Evolutionary conservation across 148 eudicot genomes (phyloP).

Genomic region (Cornus suecica): DNA sequence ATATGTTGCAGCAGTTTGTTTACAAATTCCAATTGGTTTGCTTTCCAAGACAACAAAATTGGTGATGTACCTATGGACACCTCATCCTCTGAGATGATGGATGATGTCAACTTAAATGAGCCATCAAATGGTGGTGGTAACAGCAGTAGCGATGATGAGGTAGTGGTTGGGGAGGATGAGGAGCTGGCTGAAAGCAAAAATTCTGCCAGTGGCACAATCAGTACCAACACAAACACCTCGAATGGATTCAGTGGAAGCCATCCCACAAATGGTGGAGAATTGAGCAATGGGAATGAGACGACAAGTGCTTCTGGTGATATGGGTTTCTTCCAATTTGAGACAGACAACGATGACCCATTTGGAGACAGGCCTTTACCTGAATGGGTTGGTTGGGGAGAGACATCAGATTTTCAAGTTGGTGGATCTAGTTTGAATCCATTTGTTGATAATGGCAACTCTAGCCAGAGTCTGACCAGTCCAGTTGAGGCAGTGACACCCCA

Average conservation of each 20-base stretch:
- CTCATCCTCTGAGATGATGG: conserved; percentile 62
- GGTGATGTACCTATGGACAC: conserved; percentile 50
- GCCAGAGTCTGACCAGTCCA: conserved; percentile 18
- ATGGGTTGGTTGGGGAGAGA: conserved; percentile 79
- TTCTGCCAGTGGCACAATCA: conserved; percentile 31
- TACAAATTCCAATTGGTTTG: conserved; percentile 97
- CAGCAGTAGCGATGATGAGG: conserved; percentile 90
- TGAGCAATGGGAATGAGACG: conserved; percentile 16
- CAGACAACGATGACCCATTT: conserved; percentile 43
- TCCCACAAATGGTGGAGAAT: conserved; percentile 17
- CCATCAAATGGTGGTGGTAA: conserved; percentile 55
- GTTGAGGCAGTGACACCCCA: conserved; percentile 20
- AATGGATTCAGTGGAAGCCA: conserved; percentile 24
- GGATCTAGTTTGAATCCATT: conserved; percentile 71
- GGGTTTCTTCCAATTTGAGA: conserved; percentile 42
- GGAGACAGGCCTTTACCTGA: conserved; percentile 66
- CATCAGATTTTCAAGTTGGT: conserved; percentile 48
- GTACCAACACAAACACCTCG: conserved; percentile 20
- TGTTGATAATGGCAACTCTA: conserved; percentile 35
- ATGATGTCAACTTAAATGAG: conserved; percentile 66
- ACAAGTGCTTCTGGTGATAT: conserved; percentile 33
- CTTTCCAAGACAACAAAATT: conserved; percentile 74
- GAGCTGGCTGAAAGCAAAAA: conserved; percentile 46
- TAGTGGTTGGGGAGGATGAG: conserved; percentile 82
- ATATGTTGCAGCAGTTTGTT: conserved; percentile 61